Percentiles rank a stretch among this genome's conserved stretches.
phyloP scores from a whole-genome alignment of 2,329 filamentous ascomycete species.

The Aspergillus costaricaensis region DNA sequence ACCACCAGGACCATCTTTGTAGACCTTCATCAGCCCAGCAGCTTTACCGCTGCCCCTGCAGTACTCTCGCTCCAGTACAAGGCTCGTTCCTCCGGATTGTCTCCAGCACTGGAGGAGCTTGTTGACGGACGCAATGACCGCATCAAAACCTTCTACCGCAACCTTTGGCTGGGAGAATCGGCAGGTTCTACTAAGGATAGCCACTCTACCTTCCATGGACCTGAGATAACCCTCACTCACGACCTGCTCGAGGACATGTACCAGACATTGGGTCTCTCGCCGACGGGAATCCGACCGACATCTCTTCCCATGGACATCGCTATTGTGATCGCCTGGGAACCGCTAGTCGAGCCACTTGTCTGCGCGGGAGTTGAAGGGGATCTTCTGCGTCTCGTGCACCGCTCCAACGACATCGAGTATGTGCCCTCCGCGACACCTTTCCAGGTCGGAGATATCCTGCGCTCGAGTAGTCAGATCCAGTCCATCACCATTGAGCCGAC shows the following conservation, averaged over 20 bases:
- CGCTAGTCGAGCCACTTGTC: slow-evolving; percentile 1
- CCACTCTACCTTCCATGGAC: neutral
- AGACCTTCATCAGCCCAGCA: neutral
- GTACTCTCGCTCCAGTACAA: neutral
- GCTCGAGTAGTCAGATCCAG: neutral
- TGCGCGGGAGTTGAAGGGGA: neutral
- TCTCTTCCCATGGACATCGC: slow-evolving; percentile 6
- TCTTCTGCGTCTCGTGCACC: slow-evolving; percentile 8
- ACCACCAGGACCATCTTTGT: neutral
- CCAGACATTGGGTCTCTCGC: neutral
- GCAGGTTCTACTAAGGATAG: neutral
- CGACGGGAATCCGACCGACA: neutral
- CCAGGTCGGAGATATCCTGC: slow-evolving; percentile 1
- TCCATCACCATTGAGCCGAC: neutral
- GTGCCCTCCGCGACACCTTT: neutral
- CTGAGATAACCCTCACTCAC: neutral
- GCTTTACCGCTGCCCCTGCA: neutral
- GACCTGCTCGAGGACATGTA: neutral
- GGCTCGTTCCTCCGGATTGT: neutral
- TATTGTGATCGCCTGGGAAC: slow-evolving; percentile 9
- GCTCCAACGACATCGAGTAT: neutral
- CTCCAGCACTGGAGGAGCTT: neutral
- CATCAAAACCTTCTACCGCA: slow-evolving; percentile 3
- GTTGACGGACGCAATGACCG: slow-evolving; percentile 1
- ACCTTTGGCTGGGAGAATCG: neutral